Evolutionary conservation across 805 yeast genomes (phyloP), one percentile per base, ranked within the genome.

Genomic region (Schwanniomyces sp.): DNA sequence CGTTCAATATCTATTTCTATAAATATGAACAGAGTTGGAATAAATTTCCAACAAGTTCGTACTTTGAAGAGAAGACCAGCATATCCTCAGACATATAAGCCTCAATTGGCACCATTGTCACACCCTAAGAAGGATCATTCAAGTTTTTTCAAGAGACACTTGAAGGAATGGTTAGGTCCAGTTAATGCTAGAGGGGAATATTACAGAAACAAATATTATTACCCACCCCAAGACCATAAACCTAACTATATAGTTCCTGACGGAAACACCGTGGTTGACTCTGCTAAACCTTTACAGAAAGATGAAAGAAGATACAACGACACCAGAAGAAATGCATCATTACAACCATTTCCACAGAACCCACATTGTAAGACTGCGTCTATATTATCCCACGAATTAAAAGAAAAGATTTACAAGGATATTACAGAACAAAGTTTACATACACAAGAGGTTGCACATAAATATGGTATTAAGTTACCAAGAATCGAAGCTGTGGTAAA

Each of bases 401-500:
- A 86, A 63, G 63, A 67, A 25, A 72, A 78, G 38, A 85, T 94
- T 27, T 76, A 80, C 48, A 69, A 75, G 40, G 90, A 82, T 44
- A 72, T 81, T 46, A 70, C 64, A 14, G 74, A 71, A 37, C 78
- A 81, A 27, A 80, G 81, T 39, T 58, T 77, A 42, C 76, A 86
- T 38, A 69, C 84, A 18, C 92, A 88, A 63, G 85, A 83, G 54
- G 83, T 88, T 40, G 91, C 97, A 9, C 80, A 85, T 52, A 80
- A 81, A 59, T 85, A 83, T 60, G 92, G 95, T 3, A 73, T 92
- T 54, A 87, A 89, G 61, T 80, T 91, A 51, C 88, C 91, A 45
- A 81, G 98, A 64, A 76, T 94, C 17, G 96, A 91, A 62, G 98
- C 97, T n/a, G 76, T 92, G 48, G 70, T 88, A 24, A 82, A 80